Percentiles rank a stretch among this genome's conserved stretches.
Evolutionary conservation across 2,329 filamentous ascomycete species (phyloP).

Genomic region (Pseudogymnoascus sp.): DNA sequence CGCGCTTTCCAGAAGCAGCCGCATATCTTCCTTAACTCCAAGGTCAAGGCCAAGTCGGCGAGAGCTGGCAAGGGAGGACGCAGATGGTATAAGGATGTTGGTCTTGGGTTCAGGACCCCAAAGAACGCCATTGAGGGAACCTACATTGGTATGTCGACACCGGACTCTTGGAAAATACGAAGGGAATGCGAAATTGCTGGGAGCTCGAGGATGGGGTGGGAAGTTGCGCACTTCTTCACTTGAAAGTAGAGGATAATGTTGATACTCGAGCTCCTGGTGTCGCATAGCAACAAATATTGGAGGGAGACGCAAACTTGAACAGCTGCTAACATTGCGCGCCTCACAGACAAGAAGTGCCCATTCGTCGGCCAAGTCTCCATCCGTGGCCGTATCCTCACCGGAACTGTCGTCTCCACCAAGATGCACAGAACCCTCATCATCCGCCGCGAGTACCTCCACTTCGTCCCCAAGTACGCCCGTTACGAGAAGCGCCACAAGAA

Average conservation of each 20-base stretch:
- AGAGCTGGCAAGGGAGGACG: constrained; percentile 86
- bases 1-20: constrained; percentile 99
- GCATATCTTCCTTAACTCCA: constrained; percentile 99
- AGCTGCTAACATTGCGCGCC: constrained; percentile 19
- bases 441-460: constrained; percentile 99
- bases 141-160: constrained; percentile 84
- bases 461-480: constrained; percentile 98
- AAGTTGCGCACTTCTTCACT: background rate
- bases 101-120: constrained; percentile 97
- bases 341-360: constrained; percentile 98
- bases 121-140: constrained; percentile 97
- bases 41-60: constrained; percentile 78
- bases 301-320: background rate
- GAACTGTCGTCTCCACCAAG: constrained; percentile 99
- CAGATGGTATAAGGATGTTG: constrained; percentile 99
- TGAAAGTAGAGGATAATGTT: background rate
- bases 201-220: background rate
- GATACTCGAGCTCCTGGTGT: constrained; percentile 2
- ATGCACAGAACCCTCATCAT: constrained; percentile 99
- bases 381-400: constrained; percentile 99
- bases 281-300: background rate
- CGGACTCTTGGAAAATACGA: background rate
- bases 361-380: constrained; percentile 99
- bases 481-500: constrained; percentile 99
- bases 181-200: background rate